phyloP scores from a whole-genome alignment of 169 alveolate species.

The Plasmodium knowlesi region DNA sequence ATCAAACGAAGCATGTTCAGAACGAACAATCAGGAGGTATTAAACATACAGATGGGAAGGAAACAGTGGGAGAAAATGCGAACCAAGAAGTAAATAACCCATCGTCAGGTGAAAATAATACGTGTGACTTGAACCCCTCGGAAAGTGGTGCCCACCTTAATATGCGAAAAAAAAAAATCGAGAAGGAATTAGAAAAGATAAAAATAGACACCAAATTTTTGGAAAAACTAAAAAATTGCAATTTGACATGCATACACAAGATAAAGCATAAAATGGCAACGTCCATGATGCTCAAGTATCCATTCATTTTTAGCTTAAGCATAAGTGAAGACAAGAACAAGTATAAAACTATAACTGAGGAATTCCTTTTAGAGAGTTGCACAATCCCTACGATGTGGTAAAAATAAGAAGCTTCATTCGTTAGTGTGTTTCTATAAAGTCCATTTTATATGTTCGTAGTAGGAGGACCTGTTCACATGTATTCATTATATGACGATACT shows the following conservation, averaged over 20 bases:
- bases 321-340: constrained; percentile 9
- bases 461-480: neutral
- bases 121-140: neutral
- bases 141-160: neutral
- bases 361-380: constrained; percentile 21
- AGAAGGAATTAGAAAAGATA: constrained; percentile 46
- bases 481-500: neutral
- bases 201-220: constrained; percentile 27
- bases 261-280: constrained; percentile 36
- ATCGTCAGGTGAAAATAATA: neutral
- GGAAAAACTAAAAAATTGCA: constrained; percentile 22
- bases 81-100: neutral
- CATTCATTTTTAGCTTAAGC: constrained; percentile 60
- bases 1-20: neutral
- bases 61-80: neutral
- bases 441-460: neutral
- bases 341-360: neutral
- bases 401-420: neutral
- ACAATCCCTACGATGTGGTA: constrained; percentile 47
- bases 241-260: constrained; percentile 22
- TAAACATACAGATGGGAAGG: neutral
- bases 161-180: constrained; percentile 12
- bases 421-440: neutral
- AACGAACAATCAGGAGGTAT: neutral
- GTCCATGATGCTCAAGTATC: constrained; percentile 43